Base-by-base conservation (phyloP, 495 filamentous ascomycete genomes). In the Penicillium longicatenatum region DNA sequence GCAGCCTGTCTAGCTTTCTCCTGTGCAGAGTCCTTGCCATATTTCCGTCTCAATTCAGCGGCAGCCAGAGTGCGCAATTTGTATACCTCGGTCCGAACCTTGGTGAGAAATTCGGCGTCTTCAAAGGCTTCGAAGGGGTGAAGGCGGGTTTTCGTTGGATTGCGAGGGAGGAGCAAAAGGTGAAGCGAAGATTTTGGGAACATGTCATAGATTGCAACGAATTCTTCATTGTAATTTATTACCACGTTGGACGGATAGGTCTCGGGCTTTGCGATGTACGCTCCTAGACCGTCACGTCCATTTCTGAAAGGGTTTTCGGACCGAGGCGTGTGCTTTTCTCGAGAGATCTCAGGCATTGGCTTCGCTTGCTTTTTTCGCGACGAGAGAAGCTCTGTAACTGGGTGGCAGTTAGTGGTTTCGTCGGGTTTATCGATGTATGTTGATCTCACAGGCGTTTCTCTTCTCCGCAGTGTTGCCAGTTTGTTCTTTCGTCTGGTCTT, bases 101-200 rank as follows among this genome's bases (percentile, higher is more conserved):
- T 73, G n/a, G 72, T 73, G 2, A 96, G 83, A 72, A 97, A 97
- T 2, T 67, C 75, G 9, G 76, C 44, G 68, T 96, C 86, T 19
- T 84, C 73, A 59, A 97, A 86, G 10, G 91, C 92, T 3, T 90
- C 84, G 71, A 93, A 87, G 0, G 93, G 92, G 58, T 95, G 89
- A 12, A 85, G 75, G 10, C 77, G 69, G 58, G 77, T 83, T 64
- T 86, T 86, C 2, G 75, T 60, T 0, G 77, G 70, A 41, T 89
- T 83, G 21, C 93, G 89, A 10, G 93, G 91, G 4, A 98, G 83
- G 10, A 98, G 84, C 14, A 98, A 90, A 0, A 91, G 77, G 71
- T 98, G 94, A 7, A 97, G 75, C 12, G 81, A 84, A 20, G 91
- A 84, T 70, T 98, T 97, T 5, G 93, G 92, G 68, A 84, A 98